Evolutionary conservation across 768 basidiomycete species (phyloP).

Genomic region (Auricularia cornea): DNA sequence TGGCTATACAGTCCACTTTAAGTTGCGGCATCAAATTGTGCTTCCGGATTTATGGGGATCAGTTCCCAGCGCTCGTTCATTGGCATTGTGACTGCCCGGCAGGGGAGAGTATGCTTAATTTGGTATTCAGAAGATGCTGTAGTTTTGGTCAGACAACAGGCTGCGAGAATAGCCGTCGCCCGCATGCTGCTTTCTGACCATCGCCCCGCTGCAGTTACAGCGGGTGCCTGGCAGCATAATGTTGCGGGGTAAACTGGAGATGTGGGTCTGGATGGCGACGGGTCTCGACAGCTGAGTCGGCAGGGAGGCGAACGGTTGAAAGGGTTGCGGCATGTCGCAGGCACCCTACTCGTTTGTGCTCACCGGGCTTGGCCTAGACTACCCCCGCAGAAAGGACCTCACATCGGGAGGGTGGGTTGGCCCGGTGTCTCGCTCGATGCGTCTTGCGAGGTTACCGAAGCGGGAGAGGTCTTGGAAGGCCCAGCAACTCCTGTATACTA

Average conservation of each 20-base stretch:
- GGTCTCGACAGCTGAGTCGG: neutral
- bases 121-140: too few species aligned
- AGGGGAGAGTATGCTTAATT: too few species aligned
- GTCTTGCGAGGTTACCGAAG: neutral
- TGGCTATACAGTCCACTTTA: too few species aligned
- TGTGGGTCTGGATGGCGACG: neutral
- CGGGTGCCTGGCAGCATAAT: neutral
- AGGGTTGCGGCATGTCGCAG: neutral
- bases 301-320: neutral
- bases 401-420: neutral
- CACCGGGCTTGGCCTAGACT: neutral
- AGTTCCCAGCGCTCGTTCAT: too few species aligned
- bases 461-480: neutral
- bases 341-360: neutral
- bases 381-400: neutral
- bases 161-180: slow-evolving; percentile 9
- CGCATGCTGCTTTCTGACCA: slow-evolving; percentile 10
- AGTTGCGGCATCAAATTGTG: too few species aligned
- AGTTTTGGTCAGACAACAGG: neutral
- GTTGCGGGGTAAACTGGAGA: neutral
- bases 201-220: slow-evolving; percentile 8
- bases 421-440: neutral
- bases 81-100: too few species aligned
- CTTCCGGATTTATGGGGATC: too few species aligned
- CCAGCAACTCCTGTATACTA: neutral